These are phyloP conservation scores for Eucalyptus leucophloia DNA, from an alignment of 345 rosid species.

Conservation along the genomic window DNA sequence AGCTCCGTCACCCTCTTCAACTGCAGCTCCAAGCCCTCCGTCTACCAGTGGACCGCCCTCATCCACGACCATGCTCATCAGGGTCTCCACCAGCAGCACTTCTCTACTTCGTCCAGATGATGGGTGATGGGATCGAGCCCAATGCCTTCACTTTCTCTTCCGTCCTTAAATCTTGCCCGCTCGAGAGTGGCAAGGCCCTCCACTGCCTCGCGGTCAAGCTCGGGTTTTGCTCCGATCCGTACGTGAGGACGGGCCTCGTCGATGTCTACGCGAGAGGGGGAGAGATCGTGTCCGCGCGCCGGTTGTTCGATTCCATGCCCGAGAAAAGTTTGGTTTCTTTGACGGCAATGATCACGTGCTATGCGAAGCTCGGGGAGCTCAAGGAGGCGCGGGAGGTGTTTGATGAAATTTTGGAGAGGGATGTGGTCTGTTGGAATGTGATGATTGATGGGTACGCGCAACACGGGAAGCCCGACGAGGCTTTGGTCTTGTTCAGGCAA, in stretches of 20 bases:
- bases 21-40: slow-evolving; percentile 27
- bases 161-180: slow-evolving; percentile 45
- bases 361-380: slow-evolving; percentile 37
- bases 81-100: slow-evolving; percentile 31
- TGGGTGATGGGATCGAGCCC: slow-evolving; percentile 25
- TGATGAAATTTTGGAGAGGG: slow-evolving; percentile 39
- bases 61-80: slow-evolving; percentile 35
- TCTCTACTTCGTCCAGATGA: slow-evolving; percentile 32
- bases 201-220: slow-evolving; percentile 51
- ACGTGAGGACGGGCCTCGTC: slow-evolving; percentile 60
- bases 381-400: slow-evolving; percentile 37
- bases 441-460: slow-evolving; percentile 63
- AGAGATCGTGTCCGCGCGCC: slow-evolving; percentile 40
- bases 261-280: slow-evolving; percentile 54
- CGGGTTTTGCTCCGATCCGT: slow-evolving; percentile 47
- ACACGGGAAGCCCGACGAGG: slow-evolving; percentile 31
- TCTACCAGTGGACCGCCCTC: slow-evolving; percentile 51
- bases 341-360: slow-evolving; percentile 78
- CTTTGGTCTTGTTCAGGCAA: slow-evolving; percentile 32
- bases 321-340: slow-evolving; percentile 46
- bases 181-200: slow-evolving; percentile 16
- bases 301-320: slow-evolving; percentile 55
- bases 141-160: slow-evolving; percentile 74
- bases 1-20: slow-evolving; percentile 41
- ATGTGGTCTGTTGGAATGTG: slow-evolving; percentile 64